Base-by-base conservation (phyloP, 257 asterid genomes). In the Jaltomata sinuosa region DNA sequence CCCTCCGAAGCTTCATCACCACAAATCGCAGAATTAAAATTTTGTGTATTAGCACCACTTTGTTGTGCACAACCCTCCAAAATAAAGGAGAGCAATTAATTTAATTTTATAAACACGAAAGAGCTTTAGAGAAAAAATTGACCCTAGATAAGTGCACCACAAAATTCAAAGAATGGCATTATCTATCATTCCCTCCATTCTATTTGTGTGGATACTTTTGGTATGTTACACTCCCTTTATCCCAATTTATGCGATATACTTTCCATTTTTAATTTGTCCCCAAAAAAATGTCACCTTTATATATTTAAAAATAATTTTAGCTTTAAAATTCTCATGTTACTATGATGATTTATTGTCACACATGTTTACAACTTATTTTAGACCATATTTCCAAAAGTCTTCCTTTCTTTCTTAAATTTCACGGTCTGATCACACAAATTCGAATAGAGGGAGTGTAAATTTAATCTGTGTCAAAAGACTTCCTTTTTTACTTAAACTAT, bases 1-100 rank as follows among this genome's bases (percentile, higher is more conserved):
- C 91, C 94, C 25, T 85, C 87, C 1, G 91, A 83, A 27, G 90
- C 50, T 29, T 38, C 52, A 1, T 10, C 22, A 40, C 40, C 64
- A 83, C 31, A 78, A 62, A 15, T 83, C 9, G 5, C 40, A 34
- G 18, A 34, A 45, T 21, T 7, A 8, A 84, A 32, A 42, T n/a
- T 61, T 47, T 8, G 57, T 8, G 29, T 14, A 45, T 27, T 5
- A 72, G 42, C 52, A n/a, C 42, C 57, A 25, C 80, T 74, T 12
- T n/a, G 22, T 74, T 42, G 57, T 42, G n/a, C 12, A 72, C 36
- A 42, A 22, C 34, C 52, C 80, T 42, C 80, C 18, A 42, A 72
- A 42, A 42, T 42, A 72, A 40, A 22, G 10, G 27, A 62, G 42
- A 65, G 36, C 36, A 72, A 72, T 22, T 72, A 42, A 72, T 72